phyloP scores from a whole-genome alignment of 345 rosid genomes.

The Cardamine resedifolia region DNA sequence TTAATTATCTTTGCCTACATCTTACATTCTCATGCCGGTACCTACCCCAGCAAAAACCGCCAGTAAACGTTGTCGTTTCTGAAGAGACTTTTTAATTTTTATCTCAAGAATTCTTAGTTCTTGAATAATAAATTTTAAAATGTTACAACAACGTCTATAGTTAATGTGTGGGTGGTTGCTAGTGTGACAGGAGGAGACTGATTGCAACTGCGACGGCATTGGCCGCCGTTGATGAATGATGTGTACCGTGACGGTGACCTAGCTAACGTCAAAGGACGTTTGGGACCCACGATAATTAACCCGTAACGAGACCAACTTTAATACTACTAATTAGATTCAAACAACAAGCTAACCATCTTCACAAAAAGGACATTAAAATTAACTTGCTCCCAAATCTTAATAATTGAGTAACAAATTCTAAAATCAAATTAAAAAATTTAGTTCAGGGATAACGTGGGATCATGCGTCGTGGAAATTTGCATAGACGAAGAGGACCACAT shows the following conservation, averaged over 20 bases:
- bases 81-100: neutral
- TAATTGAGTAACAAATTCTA: neutral
- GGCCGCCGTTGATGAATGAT: slow-evolving; percentile 31
- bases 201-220: slow-evolving; percentile 22
- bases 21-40: slow-evolving; percentile 12
- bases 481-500: slow-evolving; percentile 37
- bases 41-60: slow-evolving; percentile 17
- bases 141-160: neutral
- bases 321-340: neutral
- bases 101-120: neutral
- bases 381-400: neutral
- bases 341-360: neutral
- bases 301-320: neutral
- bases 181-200: slow-evolving; percentile 26
- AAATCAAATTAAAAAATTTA: neutral
- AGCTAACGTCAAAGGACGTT: neutral
- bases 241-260: slow-evolving; percentile 27
- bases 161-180: slow-evolving; percentile 21
- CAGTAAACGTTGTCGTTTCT: neutral
- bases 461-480: slow-evolving; percentile 29
- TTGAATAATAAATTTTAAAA: neutral
- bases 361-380: neutral
- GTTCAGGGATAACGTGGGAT: slow-evolving; percentile 27
- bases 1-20: slow-evolving; percentile 1
- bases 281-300: neutral